Base-by-base conservation (phyloP, 257 asterid genomes). In the Solanum neorickii region DNA sequence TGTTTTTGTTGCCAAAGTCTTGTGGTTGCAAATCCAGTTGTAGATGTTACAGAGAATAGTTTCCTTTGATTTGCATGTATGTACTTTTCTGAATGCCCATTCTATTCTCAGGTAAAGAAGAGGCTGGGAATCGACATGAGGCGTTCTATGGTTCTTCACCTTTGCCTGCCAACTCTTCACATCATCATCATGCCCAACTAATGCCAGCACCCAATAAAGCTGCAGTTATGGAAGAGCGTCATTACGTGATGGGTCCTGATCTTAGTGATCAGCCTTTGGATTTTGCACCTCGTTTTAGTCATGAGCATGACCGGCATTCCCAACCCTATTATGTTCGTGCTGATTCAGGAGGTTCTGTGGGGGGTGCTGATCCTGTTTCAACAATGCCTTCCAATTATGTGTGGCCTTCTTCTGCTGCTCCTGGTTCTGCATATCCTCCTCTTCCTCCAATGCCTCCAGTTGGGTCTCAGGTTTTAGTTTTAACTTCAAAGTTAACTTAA, bases 241-340 rank as follows among this genome's bases (percentile, higher is more conserved):
- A 87, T 90, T 91, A 91, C 60, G 94, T 88, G 88, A 85, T 92
- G 83, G 87, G 90, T 66, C 84, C 92, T 80, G 93, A 90, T 92
- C 91, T 74, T 42, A 94, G 95, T 44, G 91, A 95, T 83, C 95
- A 92, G 86, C 98, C 96, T 23, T 91, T 95, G 89, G 91, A 86
- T 70, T 95, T 94, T 90, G 93, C 96, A 31, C 96, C 95, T 78
- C 92, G 90, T 86, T 93, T 92, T 88, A 93, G 87, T 85, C 94
- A 86, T 89, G 92, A 90, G 86, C 73, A 86, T 75, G 95, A 91
- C 87, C 87, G 87, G 85, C 94, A 93, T 89, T 80, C 42, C 56
- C 96, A 90, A 86, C 87, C 94, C 82, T 91, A 88, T 87, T 90
- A 86, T 88, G 27, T 91, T 84, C 91, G 87, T 86, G 60, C 94